Percentiles rank a stretch among this genome's conserved stretches.
These are phyloP conservation scores for Xylariaceae sp. DNA, from an alignment of 2,329 filamentous ascomycete species.

Conservation along the genomic window DNA sequence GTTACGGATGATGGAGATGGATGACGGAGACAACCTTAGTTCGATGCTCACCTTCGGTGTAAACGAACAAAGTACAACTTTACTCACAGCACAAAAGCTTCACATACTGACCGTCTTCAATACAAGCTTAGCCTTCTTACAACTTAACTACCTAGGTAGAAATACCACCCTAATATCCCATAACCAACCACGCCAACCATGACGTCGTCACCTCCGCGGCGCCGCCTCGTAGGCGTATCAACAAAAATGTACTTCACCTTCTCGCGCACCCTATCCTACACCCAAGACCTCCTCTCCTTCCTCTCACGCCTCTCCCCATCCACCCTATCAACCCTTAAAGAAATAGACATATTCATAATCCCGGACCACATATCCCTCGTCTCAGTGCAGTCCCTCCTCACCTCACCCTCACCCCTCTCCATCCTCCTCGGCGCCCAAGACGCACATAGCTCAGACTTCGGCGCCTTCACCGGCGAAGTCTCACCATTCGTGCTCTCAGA, in stretches of 20 bases:
- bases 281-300: constrained; percentile 46
- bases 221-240: constrained; percentile 69
- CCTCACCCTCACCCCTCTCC: constrained; percentile 41
- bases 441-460: constrained; percentile 65
- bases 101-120: too few relatives aligned
- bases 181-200: constrained; percentile 7
- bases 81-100: too few relatives aligned
- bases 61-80: too few relatives aligned
- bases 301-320: constrained; percentile 40
- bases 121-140: too few relatives aligned
- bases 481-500: constrained; percentile 66
- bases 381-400: constrained; percentile 48
- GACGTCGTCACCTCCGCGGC: constrained; percentile 22
- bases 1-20: too few relatives aligned
- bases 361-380: constrained; percentile 72
- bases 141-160: too few relatives aligned
- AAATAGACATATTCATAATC: constrained; percentile 62
- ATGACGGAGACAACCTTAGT: too few relatives aligned
- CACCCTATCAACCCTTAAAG: constrained; percentile 19
- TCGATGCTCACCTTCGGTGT: too few relatives aligned
- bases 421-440: constrained; percentile 75
- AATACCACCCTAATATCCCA: background rate
- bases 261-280: constrained; percentile 57
- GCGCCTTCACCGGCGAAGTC: constrained; percentile 76
- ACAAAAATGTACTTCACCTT: constrained; percentile 81